A percentile compares a stretch with the other conserved stretches of the same genome.
phyloP scores from a whole-genome alignment of 208 protist genomes.

The Leishmania tropica region DNA sequence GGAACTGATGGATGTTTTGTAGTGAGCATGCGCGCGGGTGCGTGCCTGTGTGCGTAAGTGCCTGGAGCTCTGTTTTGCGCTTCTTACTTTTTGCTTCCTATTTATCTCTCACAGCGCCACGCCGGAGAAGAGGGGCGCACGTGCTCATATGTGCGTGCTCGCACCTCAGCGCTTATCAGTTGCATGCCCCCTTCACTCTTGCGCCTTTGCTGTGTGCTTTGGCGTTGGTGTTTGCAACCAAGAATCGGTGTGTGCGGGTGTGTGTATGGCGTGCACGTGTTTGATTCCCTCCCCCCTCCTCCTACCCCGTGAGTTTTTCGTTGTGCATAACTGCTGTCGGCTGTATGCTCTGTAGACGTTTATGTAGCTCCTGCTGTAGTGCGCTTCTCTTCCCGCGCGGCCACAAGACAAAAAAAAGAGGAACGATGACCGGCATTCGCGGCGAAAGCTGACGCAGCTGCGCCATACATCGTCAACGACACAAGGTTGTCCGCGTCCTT shows the following conservation, averaged over 20 bases:
- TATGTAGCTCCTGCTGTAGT: neutral
- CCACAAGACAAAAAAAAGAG: neutral
- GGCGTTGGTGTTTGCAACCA: neutral
- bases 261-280: neutral
- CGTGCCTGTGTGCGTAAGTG: neutral
- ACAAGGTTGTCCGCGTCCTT: neutral
- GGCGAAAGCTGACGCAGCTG: neutral
- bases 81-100: neutral
- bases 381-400: neutral
- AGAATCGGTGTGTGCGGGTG: neutral
- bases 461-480: neutral
- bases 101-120: neutral
- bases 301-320: neutral
- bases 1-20: neutral
- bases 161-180: neutral
- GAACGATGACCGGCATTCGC: neutral
- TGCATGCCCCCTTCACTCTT: neutral
- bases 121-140: neutral
- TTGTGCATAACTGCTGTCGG: neutral
- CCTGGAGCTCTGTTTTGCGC: no score
- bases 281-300: neutral
- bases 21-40: neutral
- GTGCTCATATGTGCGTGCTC: neutral
- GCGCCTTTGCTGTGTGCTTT: neutral
- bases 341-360: neutral